phyloP scores from a whole-genome alignment of 306 rosid species.

The Fragaria iinumae region DNA sequence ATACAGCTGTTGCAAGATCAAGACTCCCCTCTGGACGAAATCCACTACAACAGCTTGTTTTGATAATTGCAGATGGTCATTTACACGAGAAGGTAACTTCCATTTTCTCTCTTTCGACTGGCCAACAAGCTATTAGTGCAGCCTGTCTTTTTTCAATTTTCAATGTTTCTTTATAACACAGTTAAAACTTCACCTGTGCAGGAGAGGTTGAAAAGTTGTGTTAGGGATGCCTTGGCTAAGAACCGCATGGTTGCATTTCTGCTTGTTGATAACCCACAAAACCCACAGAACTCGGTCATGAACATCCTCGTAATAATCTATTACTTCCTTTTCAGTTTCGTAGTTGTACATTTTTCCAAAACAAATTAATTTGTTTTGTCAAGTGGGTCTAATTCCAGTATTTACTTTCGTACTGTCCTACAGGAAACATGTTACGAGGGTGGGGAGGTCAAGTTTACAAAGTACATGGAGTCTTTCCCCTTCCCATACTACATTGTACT shows the following conservation, averaged over 20 bases:
- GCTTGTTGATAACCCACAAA: constrained; percentile 66
- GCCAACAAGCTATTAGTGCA: not conserved
- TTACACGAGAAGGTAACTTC: constrained; percentile 64
- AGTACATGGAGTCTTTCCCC: constrained; percentile 84
- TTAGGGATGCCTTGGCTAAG: constrained; percentile 52
- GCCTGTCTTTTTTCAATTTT: not conserved
- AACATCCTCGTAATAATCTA: constrained; percentile 43
- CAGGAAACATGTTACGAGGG: constrained; percentile 64
- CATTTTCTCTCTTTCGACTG: not conserved
- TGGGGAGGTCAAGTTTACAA: constrained; percentile 37
- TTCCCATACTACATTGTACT: constrained; percentile 76
- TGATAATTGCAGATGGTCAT: constrained; percentile 84
- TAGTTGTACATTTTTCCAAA: not conserved
- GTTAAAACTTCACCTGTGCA: constrained; percentile 21
- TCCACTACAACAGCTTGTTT: constrained; percentile 84
- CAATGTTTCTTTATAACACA: not conserved
- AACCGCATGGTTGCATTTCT: constrained; percentile 87
- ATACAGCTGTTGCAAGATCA: constrained; percentile 64
- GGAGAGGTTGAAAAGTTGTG: constrained; percentile 57
- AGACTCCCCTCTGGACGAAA: constrained; percentile 84
- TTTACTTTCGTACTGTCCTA: constrained; percentile 1
- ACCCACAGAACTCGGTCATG: constrained; percentile 62
- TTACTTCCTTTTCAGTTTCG: not conserved
- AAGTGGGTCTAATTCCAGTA: not conserved
- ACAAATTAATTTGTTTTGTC: not conserved